Conservation (phyloP, 306 rosid species). For the Mimosa pudica region DNA sequence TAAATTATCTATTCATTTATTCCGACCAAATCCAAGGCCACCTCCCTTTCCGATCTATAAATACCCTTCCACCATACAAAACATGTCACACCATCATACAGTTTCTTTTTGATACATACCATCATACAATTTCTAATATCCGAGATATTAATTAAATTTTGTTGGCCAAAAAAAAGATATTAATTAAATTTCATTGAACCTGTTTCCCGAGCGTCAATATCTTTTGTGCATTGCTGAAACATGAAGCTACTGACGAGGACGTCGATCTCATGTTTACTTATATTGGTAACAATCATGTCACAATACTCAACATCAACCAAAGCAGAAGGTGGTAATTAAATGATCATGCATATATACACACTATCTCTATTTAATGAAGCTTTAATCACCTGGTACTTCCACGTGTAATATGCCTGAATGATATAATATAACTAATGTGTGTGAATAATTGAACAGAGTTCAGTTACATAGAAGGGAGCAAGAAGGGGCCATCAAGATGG, state of each 20-base stretch:
- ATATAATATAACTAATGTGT: neutral
- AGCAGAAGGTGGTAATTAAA: conserved; percentile 53
- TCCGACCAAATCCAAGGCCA: conserved; percentile 39
- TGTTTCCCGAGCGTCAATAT: neutral
- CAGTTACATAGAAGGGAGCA: conserved; percentile 46
- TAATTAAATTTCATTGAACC: neutral
- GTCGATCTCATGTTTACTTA: conserved; percentile 22
- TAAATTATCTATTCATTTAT: neutral
- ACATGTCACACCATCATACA: neutral
- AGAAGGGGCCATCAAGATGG: conserved; percentile 58
- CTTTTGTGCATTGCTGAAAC: conserved; percentile 10
- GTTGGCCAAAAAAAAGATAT: too few relatives aligned
- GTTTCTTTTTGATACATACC: neutral
- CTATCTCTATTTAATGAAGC: neutral
- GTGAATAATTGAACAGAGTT: conserved; percentile 40
- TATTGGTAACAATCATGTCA: conserved; percentile 29
- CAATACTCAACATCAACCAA: conserved; percentile 20
- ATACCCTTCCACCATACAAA: neutral
- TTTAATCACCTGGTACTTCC: neutral
- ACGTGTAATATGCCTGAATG: neutral
- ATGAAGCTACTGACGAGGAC: conserved; percentile 44
- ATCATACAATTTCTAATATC: neutral
- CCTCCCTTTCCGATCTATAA: conserved; percentile 26
- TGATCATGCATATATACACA: neutral
- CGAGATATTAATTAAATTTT: too few relatives aligned